A percentile compares a stretch with the other conserved stretches of the same genome.
Conservation (phyloP, 1,284 basidiomycete species). For the Erythrobasidium hasegawianum region DNA sequence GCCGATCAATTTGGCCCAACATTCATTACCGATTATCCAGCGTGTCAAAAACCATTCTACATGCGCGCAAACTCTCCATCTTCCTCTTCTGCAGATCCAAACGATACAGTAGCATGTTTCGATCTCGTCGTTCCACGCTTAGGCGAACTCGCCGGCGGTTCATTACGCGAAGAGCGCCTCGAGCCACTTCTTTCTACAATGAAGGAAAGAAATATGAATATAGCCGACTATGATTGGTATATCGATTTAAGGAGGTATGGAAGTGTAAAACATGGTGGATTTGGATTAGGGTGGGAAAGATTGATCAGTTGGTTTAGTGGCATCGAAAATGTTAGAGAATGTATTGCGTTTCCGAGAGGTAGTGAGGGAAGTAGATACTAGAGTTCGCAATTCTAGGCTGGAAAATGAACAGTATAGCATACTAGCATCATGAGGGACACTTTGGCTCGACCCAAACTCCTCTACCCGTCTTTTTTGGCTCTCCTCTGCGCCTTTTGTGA, state of each 20-base stretch:
- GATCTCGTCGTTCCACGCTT: conserved; percentile 83
- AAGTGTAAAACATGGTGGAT: conserved; percentile 83
- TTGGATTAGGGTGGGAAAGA: conserved; percentile 88
- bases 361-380: conserved; percentile 55
- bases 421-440: too few species aligned
- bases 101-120: conserved; percentile 79
- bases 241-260: conserved; percentile 71
- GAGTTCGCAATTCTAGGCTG: too few species aligned
- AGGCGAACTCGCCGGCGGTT: conserved; percentile 90
- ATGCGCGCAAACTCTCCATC: conserved; percentile 80
- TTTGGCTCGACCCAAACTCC: too few species aligned
- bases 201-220: conserved; percentile 54
- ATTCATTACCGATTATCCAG: conserved; percentile 89
- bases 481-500: too few species aligned
- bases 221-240: conserved; percentile 75
- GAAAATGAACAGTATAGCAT: too few species aligned
- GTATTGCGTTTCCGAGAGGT: conserved; percentile 84
- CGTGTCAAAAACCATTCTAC: conserved; percentile 84
- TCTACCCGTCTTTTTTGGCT: too few species aligned
- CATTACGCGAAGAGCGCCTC: conserved; percentile 78
- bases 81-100: too few species aligned
- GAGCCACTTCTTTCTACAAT: conserved; percentile 59
- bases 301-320: conserved; percentile 78
- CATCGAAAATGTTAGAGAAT: conserved; percentile 78
- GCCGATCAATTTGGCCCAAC: conserved; percentile 69